Base-by-base conservation (phyloP, 768 basidiomycete species). In the Astraeus odoratus region DNA sequence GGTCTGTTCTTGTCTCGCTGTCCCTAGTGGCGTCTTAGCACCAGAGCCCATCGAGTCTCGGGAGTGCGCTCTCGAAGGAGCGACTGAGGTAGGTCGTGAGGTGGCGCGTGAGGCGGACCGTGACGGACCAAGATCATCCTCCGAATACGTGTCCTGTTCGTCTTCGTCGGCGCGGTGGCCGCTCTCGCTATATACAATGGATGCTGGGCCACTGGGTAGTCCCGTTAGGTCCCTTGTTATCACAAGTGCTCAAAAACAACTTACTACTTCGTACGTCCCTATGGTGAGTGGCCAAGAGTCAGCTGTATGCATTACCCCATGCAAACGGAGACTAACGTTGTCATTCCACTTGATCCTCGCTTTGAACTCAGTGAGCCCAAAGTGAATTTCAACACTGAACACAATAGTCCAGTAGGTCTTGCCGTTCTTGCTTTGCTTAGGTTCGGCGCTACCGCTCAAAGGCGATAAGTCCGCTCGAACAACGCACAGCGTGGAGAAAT, bases 341-440 rank as follows among this genome's bases (percentile, higher is more conserved):
- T 88, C 84, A 40, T 79, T 73, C 86, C 85, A 88, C 60, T 86
- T 88, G 42, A 88, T 87, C 45, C 84, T 74, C 6, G 86, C 85
- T 58, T 70, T 83, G 67, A 89, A 89, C 61, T 89, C 86, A 0
- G 86, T 89, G 49, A 88, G 57, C 25, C 86, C 85, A 47, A 89
- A 88, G 56, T 86, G 85, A 44, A 89, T 86, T 58, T 87, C 86
- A 24, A 89, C 80, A 24, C 81, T 83, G 61, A 89, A 89, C 15
- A 89, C 80, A 48, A 89, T 86, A 12, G 81, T 87, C 84, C 84
- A 89, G 51, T 86, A 88, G 9, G 73, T 79, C 66, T 80, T 84
- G 41, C 83, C 80, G 37, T 72, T 75, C 52, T 63, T 76, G 1
- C 83, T 79, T 5, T 65, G 59, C 57, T 86, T 87, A 1, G 86